Conservation (phyloP, 2,329 filamentous ascomycete species). For the Exserohilum rostratum region DNA sequence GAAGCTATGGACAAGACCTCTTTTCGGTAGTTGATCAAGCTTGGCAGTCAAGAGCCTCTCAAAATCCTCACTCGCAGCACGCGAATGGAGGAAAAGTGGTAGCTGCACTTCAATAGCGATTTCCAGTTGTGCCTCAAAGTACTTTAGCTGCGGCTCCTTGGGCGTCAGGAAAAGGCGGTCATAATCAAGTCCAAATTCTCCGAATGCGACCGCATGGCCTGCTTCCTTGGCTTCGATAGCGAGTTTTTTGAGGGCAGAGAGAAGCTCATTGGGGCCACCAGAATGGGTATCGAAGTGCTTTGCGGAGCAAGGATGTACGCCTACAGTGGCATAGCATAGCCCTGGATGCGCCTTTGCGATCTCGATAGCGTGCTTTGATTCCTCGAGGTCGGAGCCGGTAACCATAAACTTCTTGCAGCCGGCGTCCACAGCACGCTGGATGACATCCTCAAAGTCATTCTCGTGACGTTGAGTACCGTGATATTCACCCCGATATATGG, state of each 20-base stretch:
- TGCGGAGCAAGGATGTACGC: conserved; percentile 90
- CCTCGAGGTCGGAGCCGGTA: conserved; percentile 84
- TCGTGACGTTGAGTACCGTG: conserved; percentile 78
- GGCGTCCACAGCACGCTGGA: conserved; percentile 76
- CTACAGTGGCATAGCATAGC: conserved; percentile 85
- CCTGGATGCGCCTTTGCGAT: conserved; percentile 77
- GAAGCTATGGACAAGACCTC: conserved; percentile 92
- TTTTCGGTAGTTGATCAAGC: conserved; percentile 70
- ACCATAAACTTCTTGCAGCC: conserved; percentile 91
- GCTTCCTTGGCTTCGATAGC: conserved; percentile 64
- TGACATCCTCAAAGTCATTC: conserved; percentile 74
- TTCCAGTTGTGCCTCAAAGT: conserved; percentile 82
- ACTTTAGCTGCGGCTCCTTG: conserved; percentile 79
- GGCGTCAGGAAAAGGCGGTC: conserved; percentile 85
- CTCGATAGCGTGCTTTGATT: conserved; percentile 75
- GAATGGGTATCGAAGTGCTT: conserved; percentile 73
- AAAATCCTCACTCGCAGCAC: conserved; percentile 87
- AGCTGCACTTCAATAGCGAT: conserved; percentile 78
- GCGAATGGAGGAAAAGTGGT: conserved; percentile 89
- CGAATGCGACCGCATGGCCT: conserved; percentile 77
- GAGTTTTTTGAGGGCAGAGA: conserved; percentile 68
- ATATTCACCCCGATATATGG: conserved; percentile 84
- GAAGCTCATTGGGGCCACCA: conserved; percentile 61
- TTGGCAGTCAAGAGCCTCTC: conserved; percentile 64
- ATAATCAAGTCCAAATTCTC: conserved; percentile 96